These are phyloP conservation scores for Kodamaea nitidulidarum DNA, from an alignment of 805 yeast genomes.

Conservation along the genomic window DNA sequence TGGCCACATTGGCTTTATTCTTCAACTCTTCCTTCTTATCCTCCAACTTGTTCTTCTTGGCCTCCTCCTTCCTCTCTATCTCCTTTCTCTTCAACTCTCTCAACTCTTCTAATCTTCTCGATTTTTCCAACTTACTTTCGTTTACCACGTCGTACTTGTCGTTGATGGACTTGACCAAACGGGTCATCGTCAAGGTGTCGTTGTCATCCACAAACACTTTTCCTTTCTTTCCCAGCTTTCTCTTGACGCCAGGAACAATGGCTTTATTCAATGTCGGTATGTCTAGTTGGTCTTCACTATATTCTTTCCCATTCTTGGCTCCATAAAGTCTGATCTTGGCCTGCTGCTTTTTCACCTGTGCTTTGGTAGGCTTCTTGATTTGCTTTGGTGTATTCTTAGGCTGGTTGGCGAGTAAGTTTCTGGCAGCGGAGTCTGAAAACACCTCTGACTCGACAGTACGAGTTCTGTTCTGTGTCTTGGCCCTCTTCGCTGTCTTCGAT, in stretches of 20 bases:
- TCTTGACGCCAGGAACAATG: conserved; percentile 75
- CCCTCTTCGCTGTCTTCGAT: conserved; percentile 56
- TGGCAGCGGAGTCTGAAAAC: conserved; percentile 59
- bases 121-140: conserved; percentile 87
- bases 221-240: conserved; percentile 82
- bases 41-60: conserved; percentile 64
- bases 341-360: conserved; percentile 61
- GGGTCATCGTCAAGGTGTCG: conserved; percentile 56
- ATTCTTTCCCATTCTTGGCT: conserved; percentile 50
- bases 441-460: conserved; percentile 66
- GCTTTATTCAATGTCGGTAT: conserved; percentile 81
- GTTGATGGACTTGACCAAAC: conserved; percentile 76
- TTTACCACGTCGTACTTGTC: conserved; percentile 73
- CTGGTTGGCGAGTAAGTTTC: conserved; percentile 56
- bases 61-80: conserved; percentile 76
- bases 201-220: conserved; percentile 72
- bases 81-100: conserved; percentile 84
- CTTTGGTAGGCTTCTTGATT: conserved; percentile 45
- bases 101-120: conserved; percentile 83
- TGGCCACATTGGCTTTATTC: conserved; percentile 66
- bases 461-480: conserved; percentile 46
- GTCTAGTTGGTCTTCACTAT: conserved; percentile 73
- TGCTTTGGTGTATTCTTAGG: conserved; percentile 63
- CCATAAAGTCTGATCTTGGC: conserved; percentile 66
- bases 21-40: conserved; percentile 74